Conservation (phyloP, 768 basidiomycete genomes). For the Podaxis mareebaensis region DNA sequence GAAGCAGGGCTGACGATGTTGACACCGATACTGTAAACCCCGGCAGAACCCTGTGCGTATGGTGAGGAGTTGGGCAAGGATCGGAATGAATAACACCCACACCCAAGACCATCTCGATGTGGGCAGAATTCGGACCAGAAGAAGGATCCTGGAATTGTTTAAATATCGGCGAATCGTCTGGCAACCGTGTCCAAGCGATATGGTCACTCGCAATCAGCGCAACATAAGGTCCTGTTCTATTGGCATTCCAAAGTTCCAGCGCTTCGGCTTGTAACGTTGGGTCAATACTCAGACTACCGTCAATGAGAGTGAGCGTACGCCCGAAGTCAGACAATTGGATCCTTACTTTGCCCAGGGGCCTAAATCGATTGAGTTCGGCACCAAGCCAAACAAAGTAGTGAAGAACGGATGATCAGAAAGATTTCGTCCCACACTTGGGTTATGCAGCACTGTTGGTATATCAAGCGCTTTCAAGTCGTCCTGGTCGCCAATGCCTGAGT, state of each 20-base stretch:
- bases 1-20: slow-evolving; percentile 29
- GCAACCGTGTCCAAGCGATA: slow-evolving; percentile 15
- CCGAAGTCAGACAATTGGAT: not conserved
- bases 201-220: not conserved
- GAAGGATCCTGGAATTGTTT: slow-evolving; percentile 13
- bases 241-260: slow-evolving; percentile 15
- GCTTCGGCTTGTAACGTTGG: slow-evolving; percentile 8
- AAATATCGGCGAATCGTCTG: slow-evolving; percentile 5
- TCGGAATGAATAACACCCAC: not conserved
- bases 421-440: slow-evolving; percentile 30
- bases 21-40: slow-evolving; percentile 22
- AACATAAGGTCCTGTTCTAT: slow-evolving; percentile 15
- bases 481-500: slow-evolving; percentile 22
- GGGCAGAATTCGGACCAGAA: slow-evolving; percentile 16
- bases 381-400: not conserved
- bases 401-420: slow-evolving; percentile 26
- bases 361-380: slow-evolving; percentile 9
- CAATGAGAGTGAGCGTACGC: not conserved
- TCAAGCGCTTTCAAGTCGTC: slow-evolving; percentile 18
- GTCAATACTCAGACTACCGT: not conserved
- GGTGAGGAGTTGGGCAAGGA: not conserved
- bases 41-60: slow-evolving; percentile 18
- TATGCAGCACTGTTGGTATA: slow-evolving; percentile 26
- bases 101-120: slow-evolving; percentile 13
- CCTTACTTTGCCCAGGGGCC: slow-evolving; percentile 12